Evolutionary conservation across 805 yeast species (phyloP), one percentile per base, ranked within the genome.

Genomic region (Candida railenensis): DNA sequence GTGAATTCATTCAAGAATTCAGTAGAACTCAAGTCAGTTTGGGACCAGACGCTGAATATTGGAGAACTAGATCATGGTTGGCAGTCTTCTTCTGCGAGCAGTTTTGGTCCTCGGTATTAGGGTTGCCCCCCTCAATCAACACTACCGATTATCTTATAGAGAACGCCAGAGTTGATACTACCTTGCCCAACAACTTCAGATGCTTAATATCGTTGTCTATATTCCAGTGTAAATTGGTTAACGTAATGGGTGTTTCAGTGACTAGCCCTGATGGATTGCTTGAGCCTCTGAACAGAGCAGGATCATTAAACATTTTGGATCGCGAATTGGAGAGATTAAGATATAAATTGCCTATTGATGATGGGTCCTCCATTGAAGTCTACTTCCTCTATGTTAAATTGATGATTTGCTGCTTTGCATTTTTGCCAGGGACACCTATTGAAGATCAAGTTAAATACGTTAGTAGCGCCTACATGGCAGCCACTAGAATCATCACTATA

Each of bases 61-160:
- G 97, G 97, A 77, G 97, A 63, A 89, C 97, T 1, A 73, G 96
- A 54, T 81, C 96, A 1, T 91, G 97, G 97, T 69, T 89, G 22
- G 90, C 92, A 2, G 85, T 88, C 3, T 91, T 87, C 63, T 86
- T 90, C 58, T 77, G 89, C 40, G 97, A 90, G 60, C 95, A 90
- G 55, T 86, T 89, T 58, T 88, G 96, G 94, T 85, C 96, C 3
- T 85, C 95, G 11, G 81, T 83, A 33, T 66, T 90, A 39, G 97
- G 97, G 0, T 68, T 91, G 43, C 97, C 97, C 1, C 91, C 96
- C 1, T 82, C 89, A 3, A 78, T 88, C 54, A 88, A 83, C 48
- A 85, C 91, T 0, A 72, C 77, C 2, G 97, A 91, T 63, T 88
- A 83, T 59, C 68, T 90, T 37, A 70, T 91, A 30, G 96, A 90